phyloP scores from a whole-genome alignment of 306 rosid species.

The Acacia crassicarpa region DNA sequence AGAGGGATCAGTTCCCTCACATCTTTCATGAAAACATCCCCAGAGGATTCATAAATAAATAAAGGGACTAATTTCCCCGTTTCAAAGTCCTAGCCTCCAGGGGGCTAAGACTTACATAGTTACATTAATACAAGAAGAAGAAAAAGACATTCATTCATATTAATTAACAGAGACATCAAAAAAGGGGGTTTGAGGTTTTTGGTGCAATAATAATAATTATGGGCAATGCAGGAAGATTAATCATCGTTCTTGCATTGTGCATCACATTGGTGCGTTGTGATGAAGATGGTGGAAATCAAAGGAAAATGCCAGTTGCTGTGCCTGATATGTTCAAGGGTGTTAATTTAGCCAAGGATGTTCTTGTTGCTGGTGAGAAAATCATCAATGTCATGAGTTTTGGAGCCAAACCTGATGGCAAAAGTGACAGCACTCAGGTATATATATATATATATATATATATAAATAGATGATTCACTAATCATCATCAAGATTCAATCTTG shows the following conservation, averaged over 20 bases:
- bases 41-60: not conserved
- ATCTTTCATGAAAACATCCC: conserved; percentile 27
- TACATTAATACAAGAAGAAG: not conserved
- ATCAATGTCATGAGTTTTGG: conserved; percentile 50
- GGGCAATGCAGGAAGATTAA: conserved; percentile 42
- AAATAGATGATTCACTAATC: not conserved
- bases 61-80: not conserved
- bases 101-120: not conserved
- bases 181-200: not conserved
- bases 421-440: conserved; percentile 51
- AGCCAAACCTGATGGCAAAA: conserved; percentile 52
- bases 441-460: not conserved
- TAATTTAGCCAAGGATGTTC: conserved; percentile 29
- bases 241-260: conserved; percentile 24
- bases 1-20: conserved; percentile 4
- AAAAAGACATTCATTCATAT: not conserved
- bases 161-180: not conserved
- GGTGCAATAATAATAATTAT: conserved; percentile 30
- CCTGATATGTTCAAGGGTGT: conserved; percentile 26
- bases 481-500: not conserved
- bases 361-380: conserved; percentile 36
- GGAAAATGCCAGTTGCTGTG: not conserved
- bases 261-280: conserved; percentile 38
- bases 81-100: not conserved
- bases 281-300: not conserved